Conservation (phyloP, 495 filamentous ascomycete genomes). For the Cudoniella acicularis region DNA sequence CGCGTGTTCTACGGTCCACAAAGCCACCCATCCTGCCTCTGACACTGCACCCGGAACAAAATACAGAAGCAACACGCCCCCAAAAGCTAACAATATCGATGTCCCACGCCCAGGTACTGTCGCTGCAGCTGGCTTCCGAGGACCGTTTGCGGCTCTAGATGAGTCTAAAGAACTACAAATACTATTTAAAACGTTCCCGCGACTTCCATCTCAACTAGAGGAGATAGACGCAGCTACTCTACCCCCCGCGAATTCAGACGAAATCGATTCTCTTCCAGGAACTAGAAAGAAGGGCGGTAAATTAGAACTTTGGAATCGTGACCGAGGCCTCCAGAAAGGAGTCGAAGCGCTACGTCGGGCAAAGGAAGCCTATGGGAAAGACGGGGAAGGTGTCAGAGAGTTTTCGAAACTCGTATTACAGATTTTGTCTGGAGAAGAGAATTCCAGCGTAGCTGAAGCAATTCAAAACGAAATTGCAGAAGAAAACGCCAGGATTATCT, state of each 20-base stretch:
- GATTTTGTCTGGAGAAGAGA: conserved; percentile 26
- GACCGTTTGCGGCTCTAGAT: conserved; percentile 36
- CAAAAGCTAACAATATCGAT: conserved; percentile 11
- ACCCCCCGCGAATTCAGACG: conserved; percentile 23
- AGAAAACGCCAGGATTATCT: conserved; percentile 22
- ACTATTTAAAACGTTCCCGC: conserved; percentile 50
- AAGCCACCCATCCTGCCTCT: conserved; percentile 35
- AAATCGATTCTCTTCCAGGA: neutral
- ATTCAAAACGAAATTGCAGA: conserved; percentile 19
- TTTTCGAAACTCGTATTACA: conserved; percentile 40
- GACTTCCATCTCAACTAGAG: conserved; percentile 44
- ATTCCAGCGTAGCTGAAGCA: conserved; percentile 1
- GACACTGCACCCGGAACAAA: conserved; percentile 9
- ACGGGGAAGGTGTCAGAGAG: conserved; percentile 43
- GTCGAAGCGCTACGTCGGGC: conserved; percentile 32
- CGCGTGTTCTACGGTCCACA: conserved; percentile 63
- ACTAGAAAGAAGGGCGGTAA: neutral
- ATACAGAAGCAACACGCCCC: conserved; percentile 14
- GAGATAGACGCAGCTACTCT: conserved; percentile 51
- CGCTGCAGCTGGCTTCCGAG: conserved; percentile 9
- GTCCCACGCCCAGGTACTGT: conserved; percentile 23
- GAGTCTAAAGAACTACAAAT: conserved; percentile 41
- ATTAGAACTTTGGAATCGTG: conserved; percentile 34
- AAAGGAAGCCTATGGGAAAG: conserved; percentile 30
- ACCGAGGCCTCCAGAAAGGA: conserved; percentile 36